Conservation (phyloP, 2,329 filamentous ascomycete genomes). For the Xylaria sp. region DNA sequence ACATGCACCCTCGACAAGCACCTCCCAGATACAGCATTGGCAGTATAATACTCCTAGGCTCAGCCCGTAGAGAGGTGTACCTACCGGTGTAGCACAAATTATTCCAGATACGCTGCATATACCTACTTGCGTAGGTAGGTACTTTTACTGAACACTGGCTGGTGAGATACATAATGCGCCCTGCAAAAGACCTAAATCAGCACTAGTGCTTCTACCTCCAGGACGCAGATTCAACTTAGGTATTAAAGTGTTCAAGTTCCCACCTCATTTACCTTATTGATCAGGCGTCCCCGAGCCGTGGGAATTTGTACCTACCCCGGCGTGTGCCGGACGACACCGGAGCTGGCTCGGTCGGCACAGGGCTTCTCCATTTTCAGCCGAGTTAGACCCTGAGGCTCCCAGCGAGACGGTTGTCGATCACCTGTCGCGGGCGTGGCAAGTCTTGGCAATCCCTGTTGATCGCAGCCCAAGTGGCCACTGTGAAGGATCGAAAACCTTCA, state of each 20-base stretch:
- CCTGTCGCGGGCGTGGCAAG: neutral
- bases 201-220: too few species aligned
- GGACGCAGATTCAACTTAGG: too few species aligned
- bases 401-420: slow-evolving; percentile 3
- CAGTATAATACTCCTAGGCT: neutral
- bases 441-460: neutral
- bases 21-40: neutral
- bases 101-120: neutral
- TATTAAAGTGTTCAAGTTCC: neutral
- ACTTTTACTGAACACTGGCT: neutral
- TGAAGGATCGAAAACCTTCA: neutral
- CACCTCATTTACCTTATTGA: neutral
- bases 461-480: neutral
- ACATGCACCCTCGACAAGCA: neutral
- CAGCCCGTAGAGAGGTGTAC: too few species aligned
- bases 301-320: neutral
- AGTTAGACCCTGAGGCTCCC: slow-evolving; percentile 7
- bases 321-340: neutral
- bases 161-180: neutral
- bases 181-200: too few species aligned
- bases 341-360: neutral
- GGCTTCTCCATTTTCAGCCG: neutral
- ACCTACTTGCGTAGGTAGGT: neutral
- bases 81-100: neutral
- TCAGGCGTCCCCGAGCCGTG: neutral